Evolutionary conservation across 2,329 filamentous ascomycete genomes (phyloP).

Genomic region (Alternaria sp.): DNA sequence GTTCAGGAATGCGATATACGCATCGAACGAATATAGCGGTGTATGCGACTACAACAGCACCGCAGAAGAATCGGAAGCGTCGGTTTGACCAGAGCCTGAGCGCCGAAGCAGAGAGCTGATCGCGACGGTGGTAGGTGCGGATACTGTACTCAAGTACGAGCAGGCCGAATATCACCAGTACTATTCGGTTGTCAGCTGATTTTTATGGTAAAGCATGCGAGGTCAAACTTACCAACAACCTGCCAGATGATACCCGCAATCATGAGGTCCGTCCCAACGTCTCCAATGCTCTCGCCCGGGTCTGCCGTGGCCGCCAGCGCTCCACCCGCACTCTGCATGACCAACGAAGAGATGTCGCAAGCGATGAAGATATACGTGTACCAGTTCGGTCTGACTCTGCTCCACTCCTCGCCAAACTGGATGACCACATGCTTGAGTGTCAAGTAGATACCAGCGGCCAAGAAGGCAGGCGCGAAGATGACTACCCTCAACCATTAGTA

Average conservation of each 20-base stretch:
- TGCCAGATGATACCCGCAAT: conserved; percentile 63
- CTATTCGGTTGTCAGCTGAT: conserved; percentile 26
- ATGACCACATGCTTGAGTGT: conserved; percentile 62
- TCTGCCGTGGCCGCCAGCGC: conserved; percentile 60
- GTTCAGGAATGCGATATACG: conserved; percentile 55
- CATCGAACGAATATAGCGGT: conserved; percentile 54
- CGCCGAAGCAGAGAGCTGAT: conserved; percentile 14
- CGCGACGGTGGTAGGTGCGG: conserved; percentile 27
- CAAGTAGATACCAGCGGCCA: conserved; percentile 61
- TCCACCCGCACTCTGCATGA: conserved; percentile 63
- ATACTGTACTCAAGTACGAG: conserved; percentile 46
- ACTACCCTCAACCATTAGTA: conserved; percentile 28
- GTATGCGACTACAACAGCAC: conserved; percentile 47
- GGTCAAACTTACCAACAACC: conserved; percentile 53
- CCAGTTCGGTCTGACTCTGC: conserved; percentile 35
- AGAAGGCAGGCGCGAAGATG: conserved; percentile 65
- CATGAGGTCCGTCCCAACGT: conserved; percentile 61
- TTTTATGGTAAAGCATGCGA: conserved; percentile 16
- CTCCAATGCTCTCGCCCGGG: conserved; percentile 37
- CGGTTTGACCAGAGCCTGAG: conserved; percentile 15
- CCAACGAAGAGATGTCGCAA: conserved; percentile 62
- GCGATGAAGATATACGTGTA: conserved; percentile 66
- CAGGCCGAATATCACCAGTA: conserved; percentile 52
- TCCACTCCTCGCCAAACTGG: conserved; percentile 53
- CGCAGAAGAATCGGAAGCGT: conserved; percentile 30